Conservation (phyloP, 2,329 filamentous ascomycete species). For the Samsoniella hepiali region DNA sequence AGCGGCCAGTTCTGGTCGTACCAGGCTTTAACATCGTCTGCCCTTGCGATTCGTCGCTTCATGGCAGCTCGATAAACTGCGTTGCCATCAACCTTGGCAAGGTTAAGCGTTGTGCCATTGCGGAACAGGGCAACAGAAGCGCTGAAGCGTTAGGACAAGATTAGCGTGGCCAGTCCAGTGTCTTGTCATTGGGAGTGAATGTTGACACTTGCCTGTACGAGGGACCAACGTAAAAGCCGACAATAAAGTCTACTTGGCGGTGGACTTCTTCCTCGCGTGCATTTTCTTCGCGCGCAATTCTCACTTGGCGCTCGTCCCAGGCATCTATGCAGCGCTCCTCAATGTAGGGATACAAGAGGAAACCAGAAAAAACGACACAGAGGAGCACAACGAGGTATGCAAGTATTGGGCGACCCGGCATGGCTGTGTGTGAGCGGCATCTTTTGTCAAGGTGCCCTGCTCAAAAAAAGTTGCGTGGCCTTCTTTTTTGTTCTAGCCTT, state of each 20-base stretch:
- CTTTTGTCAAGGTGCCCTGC: too few species aligned
- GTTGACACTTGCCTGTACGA: not conserved
- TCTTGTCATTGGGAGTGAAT: too few species aligned
- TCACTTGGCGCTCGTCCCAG: not conserved
- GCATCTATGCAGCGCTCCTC: not conserved
- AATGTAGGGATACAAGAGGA: not conserved
- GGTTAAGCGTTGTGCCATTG: constrained; percentile 6
- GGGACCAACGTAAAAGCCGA: not conserved
- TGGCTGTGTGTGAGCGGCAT: too few species aligned
- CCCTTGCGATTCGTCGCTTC: not conserved
- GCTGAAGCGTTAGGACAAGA: not conserved
- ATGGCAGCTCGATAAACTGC: not conserved
- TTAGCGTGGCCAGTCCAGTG: too few species aligned
- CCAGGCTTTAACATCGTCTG: not conserved
- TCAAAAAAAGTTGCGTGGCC: too few species aligned
- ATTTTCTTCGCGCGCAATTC: not conserved
- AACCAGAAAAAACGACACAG: not conserved
- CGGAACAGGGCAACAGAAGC: not conserved
- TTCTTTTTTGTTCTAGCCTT: too few species aligned
- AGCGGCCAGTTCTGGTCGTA: not conserved
- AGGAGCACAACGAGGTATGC: not conserved
- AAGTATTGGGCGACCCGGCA: too few species aligned
- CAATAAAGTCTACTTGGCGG: not conserved
- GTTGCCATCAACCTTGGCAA: not conserved
- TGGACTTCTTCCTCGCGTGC: not conserved